Base-by-base conservation (phyloP, 2,329 filamentous ascomycete genomes). In the Xylariaceae sp. region DNA sequence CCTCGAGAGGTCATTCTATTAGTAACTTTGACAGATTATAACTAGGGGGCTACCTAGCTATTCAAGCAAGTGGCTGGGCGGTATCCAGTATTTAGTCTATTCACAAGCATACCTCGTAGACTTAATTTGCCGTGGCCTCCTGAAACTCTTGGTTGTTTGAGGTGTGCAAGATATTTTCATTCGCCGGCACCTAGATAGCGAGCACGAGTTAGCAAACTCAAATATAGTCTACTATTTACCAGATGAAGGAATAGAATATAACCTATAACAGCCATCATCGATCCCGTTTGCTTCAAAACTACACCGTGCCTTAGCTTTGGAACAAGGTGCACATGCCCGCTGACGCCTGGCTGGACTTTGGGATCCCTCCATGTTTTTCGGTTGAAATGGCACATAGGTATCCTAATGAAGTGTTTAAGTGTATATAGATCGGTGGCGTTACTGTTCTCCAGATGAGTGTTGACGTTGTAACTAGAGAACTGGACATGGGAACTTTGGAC, bases 231-330 rank as follows among this genome's bases (percentile, higher is more conserved):
- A 40, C n/a, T 14, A 19, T 18, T 26, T 3, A 19, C 21, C 16
- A 20, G 20, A 44, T 43, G 19, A 19, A 18, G 32, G 5, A 5
- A 23, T 7, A 26, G 41, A 19, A 45, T 20, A 32, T 52, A 51
- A 70, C 68, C 68, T 65, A 44, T 66, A 57, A 44, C 68, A 71
- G 12, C 65, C 66, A 40, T 62, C 54, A 1, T 59, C 57, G 6
- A 60, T 21, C 47, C 59, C 65, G 42, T 67, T 64, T 2, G 46
- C 55, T 44, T 67, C 63, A 32, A 67, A 71, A 26, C 66, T 61
- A 41, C 69, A 71, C 2, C 68, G 66, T 20, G 67, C 60, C 57
- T 69, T 70, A 1, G 69, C 67, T 40, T 65, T 70, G 4, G 63
- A 67, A 40, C 69, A 71, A 41, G 67, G 62, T 6, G 65, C 54